Percentiles rank a stretch among this genome's conserved stretches.
Conservation (phyloP, 768 basidiomycete genomes). For the Boletus sp. region DNA sequence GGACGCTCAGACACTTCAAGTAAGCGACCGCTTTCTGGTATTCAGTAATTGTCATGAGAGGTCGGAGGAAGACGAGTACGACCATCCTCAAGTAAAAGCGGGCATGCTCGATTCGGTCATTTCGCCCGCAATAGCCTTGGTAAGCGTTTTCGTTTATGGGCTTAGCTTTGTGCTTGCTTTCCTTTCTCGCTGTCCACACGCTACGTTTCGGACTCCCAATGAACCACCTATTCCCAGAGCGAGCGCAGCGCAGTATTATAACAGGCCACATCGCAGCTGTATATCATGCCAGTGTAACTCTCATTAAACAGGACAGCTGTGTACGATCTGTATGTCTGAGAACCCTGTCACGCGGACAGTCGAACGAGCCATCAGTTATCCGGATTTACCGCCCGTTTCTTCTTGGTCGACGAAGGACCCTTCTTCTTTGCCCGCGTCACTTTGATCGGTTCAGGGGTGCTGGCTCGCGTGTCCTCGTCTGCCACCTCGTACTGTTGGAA, state of each 20-base stretch:
- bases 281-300: too few species aligned
- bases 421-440: slow-evolving; percentile 74
- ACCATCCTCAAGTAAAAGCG: slow-evolving; percentile 37
- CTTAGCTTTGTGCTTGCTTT: too few species aligned
- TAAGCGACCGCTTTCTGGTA: slow-evolving; percentile 57
- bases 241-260: too few species aligned
- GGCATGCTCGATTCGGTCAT: slow-evolving; percentile 94
- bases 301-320: too few species aligned
- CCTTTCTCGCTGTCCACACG: too few species aligned
- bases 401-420: slow-evolving; percentile 48
- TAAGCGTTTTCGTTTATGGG: slow-evolving; percentile 38
- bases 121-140: slow-evolving; percentile 93
- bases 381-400: slow-evolving; percentile 55
- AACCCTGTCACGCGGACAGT: background rate
- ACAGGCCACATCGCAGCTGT: too few species aligned
- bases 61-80: slow-evolving; percentile 66
- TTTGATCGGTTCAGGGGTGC: slow-evolving; percentile 69
- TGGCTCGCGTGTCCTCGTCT: slow-evolving; percentile 46
- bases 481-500: slow-evolving; percentile 57
- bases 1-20: slow-evolving; percentile 40
- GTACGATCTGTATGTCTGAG: too few species aligned
- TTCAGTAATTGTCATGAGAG: slow-evolving; percentile 29
- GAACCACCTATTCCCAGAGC: too few species aligned
- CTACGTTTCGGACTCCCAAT: too few species aligned
- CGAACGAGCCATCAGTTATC: slow-evolving; percentile 10